Percentiles rank a stretch among this genome's conserved stretches.
These are phyloP conservation scores for Carex scoparia DNA, from an alignment of 176 grass and related monocot species.

Conservation along the genomic window DNA sequence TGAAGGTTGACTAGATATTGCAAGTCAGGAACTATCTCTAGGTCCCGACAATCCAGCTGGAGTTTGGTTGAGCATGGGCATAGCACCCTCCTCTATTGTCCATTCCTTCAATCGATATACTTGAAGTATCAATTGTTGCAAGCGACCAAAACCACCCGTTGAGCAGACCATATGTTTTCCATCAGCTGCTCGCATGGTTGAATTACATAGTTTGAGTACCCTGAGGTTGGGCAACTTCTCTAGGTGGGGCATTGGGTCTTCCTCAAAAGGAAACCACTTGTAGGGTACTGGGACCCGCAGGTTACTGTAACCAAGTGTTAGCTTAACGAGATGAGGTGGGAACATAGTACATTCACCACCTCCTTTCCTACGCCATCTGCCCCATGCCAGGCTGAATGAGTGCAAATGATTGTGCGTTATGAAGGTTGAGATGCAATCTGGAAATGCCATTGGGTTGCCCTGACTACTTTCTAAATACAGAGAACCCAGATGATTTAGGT, in stretches of 20 bases:
- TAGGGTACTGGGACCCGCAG: no score
- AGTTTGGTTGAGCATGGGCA: no score
- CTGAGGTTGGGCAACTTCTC: constrained; percentile 13
- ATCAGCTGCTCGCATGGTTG: no score
- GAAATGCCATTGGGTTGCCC: fast-evolving
- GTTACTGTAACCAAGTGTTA: background rate
- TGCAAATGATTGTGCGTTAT: background rate
- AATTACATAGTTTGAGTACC: background rate
- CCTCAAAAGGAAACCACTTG: background rate
- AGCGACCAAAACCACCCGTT: no score
- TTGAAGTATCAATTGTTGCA: fast-evolving
- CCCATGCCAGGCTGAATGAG: fast-evolving
- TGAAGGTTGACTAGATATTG: no score
- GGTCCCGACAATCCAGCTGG: fast-evolving
- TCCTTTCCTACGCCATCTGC: background rate
- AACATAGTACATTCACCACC: background rate
- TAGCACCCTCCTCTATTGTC: no score
- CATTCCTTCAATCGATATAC: no score
- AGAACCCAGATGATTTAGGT: background rate
- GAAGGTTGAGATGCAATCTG: background rate
- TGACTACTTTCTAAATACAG: background rate
- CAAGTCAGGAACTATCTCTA: no score
- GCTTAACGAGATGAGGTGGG: constrained; percentile 1
- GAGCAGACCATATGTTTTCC: no score
- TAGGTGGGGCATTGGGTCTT: constrained; percentile 8